Evolutionary conservation across 2,329 filamentous ascomycete species (phyloP), one percentile per base, ranked within the genome.

Genomic region (Alternaria arbusti): DNA sequence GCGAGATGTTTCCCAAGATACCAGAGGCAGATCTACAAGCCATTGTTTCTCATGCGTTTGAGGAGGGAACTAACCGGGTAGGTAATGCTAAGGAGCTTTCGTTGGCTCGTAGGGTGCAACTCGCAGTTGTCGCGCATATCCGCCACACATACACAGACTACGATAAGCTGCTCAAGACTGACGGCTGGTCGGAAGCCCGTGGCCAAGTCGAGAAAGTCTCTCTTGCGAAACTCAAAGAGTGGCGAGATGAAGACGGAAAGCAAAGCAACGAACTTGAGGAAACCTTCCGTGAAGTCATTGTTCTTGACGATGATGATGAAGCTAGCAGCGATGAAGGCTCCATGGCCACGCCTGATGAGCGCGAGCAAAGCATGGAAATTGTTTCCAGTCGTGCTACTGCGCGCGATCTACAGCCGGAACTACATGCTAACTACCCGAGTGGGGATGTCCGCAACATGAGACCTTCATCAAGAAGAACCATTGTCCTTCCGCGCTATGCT

Each of bases 131-230:
- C 46, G 87, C 88, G 30, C 86, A 89, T 70, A 88, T 90, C 66
- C 85, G 88, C 46, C 88, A 90, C 71, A 76, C 81, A 13, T 88
- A 89, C 70, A 90, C 88, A 65, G 82, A 88, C 63, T 90, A 90
- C 74, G 88, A 90, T 74, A 82, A 82, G 47, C 80, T 89, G 45
- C 79, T 90, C 12, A 85, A 83, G 63, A 80, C 79, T 6, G 84
- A 82, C 6, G 81, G 80, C 20, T 89, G 86, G 79, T 81, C 83
- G 62, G 84, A 87, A 61, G 87, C 87, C 26, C 82, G 88, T 61
- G 78, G 80, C 40, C 74, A 80, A 36, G 86, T 89, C 23, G 87
- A 89, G 74, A 83, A 85, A 55, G 78, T 81, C 6, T 86, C 84
- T 50, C 78, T 90, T 22, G 81, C 84, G 22, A 87, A 86, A 71